Percentiles rank a stretch among this genome's conserved stretches.
These are phyloP conservation scores for Acanthamoeba castellanii DNA, from an alignment of 208 protist species.

Conservation along the genomic window DNA sequence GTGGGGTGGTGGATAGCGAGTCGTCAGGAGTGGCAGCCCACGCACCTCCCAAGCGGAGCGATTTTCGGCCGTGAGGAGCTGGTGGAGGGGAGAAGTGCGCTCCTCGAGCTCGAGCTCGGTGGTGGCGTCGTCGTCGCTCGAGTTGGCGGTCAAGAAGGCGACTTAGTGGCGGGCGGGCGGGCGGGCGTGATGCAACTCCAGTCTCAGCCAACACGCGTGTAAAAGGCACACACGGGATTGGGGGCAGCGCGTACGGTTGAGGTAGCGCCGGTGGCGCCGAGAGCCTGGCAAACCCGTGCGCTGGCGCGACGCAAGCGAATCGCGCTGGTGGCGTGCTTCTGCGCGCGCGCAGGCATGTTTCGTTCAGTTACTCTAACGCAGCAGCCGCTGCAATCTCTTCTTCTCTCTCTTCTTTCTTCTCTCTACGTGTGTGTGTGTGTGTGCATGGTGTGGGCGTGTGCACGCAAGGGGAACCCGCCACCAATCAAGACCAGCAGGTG, in stretches of 20 bases:
- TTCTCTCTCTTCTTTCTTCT: too few relatives aligned
- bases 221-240: too few relatives aligned
- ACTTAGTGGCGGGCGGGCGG: not conserved
- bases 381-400: not conserved
- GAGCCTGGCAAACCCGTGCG: slow-evolving; percentile 35
- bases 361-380: not conserved
- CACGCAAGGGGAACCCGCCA: too few relatives aligned
- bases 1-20: not conserved
- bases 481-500: not conserved
- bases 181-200: not conserved
- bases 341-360: not conserved
- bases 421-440: too few relatives aligned
- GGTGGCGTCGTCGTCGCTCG: not conserved
- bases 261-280: slow-evolving; percentile 27
- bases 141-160: slow-evolving; percentile 5
- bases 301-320: slow-evolving; percentile 29
- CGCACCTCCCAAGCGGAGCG: not conserved
- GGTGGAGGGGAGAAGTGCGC: not conserved
- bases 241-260: not conserved
- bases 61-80: not conserved
- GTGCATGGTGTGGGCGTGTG: too few relatives aligned
- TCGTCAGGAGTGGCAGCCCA: not conserved
- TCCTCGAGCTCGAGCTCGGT: not conserved
- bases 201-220: too few relatives aligned
- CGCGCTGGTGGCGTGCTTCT: not conserved